Base-by-base conservation (phyloP, 306 rosid species). In the Rosa persica region DNA sequence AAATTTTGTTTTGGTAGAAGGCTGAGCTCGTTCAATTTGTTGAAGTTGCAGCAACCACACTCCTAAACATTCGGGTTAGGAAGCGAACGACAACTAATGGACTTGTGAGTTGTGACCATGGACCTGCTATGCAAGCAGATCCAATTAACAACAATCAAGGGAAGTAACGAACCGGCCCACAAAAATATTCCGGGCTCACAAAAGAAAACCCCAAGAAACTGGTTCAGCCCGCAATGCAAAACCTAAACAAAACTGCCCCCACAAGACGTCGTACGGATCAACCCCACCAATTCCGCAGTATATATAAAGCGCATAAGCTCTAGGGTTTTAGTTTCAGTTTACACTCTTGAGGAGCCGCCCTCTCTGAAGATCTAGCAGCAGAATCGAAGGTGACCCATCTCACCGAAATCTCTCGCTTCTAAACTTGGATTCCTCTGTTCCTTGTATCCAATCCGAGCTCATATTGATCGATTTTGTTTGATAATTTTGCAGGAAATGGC, bases 401-500 rank as follows among this genome's bases (percentile, higher is more conserved):
- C 4, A 2, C 2, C 15, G 0, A 12, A 19, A 49, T 51, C 20
- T 6, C 19, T 44, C 47, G 0, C 16, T 1, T 1, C 12, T 3
- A 30, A 30, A 30, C 8, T n/a, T 10, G 12, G 0, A 19, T 3
- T 20, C 76, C 5, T 8, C 12, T 34, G n/a, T 20, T 52, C 20
- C n/a, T 43, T 38, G 4, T 40, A 1, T 54, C 5, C 3, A 6
- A 58, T 12, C 2, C 38, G 66, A 23, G 38, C 66, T 58, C 36
- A n/a, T 58, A 58, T n/a, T 22, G 65, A 72, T 4, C 10, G 19
- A 5, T 54, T 34, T 34, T 73, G 5, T 43, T 9, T 51, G 65
- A 72, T 42, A 51, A 15, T 7, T 22, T 25, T 36, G 51, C 67
- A 73, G 60, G 83, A 78, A 80, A 90, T 90, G 94, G 94, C 94